Evolutionary conservation across 768 basidiomycete genomes (phyloP), one percentile per base, ranked within the genome.

Genomic region (Trametes gibbosa): DNA sequence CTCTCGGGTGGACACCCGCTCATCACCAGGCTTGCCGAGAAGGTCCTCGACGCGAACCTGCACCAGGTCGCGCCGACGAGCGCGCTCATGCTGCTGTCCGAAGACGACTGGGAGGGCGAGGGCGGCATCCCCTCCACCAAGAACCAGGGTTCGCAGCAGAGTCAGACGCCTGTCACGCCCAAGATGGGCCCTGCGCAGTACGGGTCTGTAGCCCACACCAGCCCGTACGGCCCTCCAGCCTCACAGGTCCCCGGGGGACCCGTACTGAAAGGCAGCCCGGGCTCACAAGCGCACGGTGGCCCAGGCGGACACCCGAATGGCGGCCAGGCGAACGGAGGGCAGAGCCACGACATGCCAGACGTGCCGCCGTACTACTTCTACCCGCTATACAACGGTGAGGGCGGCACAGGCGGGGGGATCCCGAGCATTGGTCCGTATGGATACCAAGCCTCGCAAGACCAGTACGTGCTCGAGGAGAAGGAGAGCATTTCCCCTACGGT

Each of bases 1-100:
- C 73, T 83, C 54, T 85, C 85, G 43, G 89, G 89, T 43, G 86
- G 85, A 1, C 90, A 92, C 66, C 91, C 92, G n/a, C 82, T 92
- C 51, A 90, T 92, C 59, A 83, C 89, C 14, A 87, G 84, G 65
- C 82, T 94, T 48, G 91, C 89, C 0, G 89, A 92, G 73, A 84
- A 84, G 54, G 88, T 92, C 23, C 86, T 93, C 76, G 81, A 80
- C 23, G 84, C 88, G 48, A 81, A 87, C 68, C 76, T 92, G n/a
- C 82, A 82, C 64, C 77, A 81, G 34, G 81, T 87, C 43, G 77
- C 79, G 34, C 74, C 74, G 7, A 70, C 72, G 24, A 57, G 65
- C 25, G 65, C 72, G 34, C 78, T 67, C 54, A 68, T 76, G 61
- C 68, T 81, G 14, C 70, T 80, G 45, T 64, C 74, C 3, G 79